Base-by-base conservation (phyloP, 164 flowering plant genomes). In the Cinnamomum chago region DNA sequence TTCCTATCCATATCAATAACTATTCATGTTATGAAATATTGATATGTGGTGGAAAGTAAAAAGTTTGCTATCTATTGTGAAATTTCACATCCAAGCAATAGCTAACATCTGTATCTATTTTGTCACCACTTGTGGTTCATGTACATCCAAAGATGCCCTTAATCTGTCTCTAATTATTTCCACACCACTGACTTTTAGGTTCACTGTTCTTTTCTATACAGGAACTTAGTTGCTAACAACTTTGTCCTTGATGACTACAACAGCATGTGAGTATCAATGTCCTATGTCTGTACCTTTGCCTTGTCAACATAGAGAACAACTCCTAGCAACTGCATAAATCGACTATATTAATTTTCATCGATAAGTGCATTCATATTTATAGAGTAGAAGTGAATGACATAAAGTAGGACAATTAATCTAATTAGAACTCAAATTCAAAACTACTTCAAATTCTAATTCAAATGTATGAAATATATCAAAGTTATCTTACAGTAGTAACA, bases 221-320 rank as follows among this genome's bases (percentile, higher is more conserved):
- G 97, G 58, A 91, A 90, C 73, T 72, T 93, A 72, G 91, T 90
- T 17, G 88, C 84, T 73, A 93, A 93, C 85, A 89, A 88, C 82
- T 90, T 93, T 81, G 83, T 83, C 47, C 15, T 83, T 1, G 82
- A 71, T 13, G 69, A 75, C 60, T 83, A 86, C 73, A 79, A 80
- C 68, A 84, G 65, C 85, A 90, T 90, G 96, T 88, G 51, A 6
- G 17, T 47, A 18, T 20, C 55, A n/a, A 68, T 67, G 7, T 2
- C 17, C 17, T 52, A 4, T 13, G 20, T 52, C 15, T 52, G 20
- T 13, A 52, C 18, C 14, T 25, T 30, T n/a, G 15, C 9, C 70
- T 27, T 40, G 12, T 30, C n/a, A 30, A 30, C n/a, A 68, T 27
- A 68, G 14, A 27, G 28, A 68, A 17, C 27, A 20, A 18, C 40